These are phyloP conservation scores for Phytophthora meadii DNA, from an alignment of 352 stramenopile genomes.

Conservation along the genomic window DNA sequence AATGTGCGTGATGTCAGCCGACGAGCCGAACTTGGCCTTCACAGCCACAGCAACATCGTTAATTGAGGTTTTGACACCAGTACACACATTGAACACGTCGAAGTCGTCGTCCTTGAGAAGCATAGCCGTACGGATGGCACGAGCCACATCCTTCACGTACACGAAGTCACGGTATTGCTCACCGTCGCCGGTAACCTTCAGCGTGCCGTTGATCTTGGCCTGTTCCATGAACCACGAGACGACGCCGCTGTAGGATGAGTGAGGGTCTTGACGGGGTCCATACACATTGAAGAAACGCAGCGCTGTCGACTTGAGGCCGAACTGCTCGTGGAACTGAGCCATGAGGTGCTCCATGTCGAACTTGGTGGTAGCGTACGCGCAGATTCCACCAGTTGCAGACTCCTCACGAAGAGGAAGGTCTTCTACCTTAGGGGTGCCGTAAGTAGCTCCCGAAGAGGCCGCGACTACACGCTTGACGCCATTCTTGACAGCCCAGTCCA, in stretches of 20 bases:
- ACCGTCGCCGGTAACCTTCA: slow-evolving; percentile 77
- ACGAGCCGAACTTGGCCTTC: slow-evolving; percentile 69
- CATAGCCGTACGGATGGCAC: slow-evolving; percentile 82
- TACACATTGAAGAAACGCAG: slow-evolving; percentile 89
- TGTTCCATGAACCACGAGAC: slow-evolving; percentile 88
- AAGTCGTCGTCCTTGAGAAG: slow-evolving; percentile 66
- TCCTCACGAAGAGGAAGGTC: slow-evolving; percentile 73
- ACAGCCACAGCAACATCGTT: slow-evolving; percentile 66
- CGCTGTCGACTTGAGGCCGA: slow-evolving; percentile 71
- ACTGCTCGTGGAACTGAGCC: slow-evolving; percentile 67
- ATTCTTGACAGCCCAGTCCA: slow-evolving; percentile 78
- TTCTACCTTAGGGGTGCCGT: slow-evolving; percentile 66
- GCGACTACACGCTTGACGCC: slow-evolving; percentile 80
- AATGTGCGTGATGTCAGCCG: slow-evolving; percentile 68
- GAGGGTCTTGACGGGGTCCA: slow-evolving; percentile 77
- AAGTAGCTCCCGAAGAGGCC: slow-evolving; percentile 75
- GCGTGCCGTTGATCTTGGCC: slow-evolving; percentile 77
- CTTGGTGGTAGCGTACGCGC: slow-evolving; percentile 81
- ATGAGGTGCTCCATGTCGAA: slow-evolving; percentile 86
- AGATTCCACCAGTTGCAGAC: slow-evolving; percentile 75
- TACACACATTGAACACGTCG: slow-evolving; percentile 87
- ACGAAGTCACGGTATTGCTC: slow-evolving; percentile 88
- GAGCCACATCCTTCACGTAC: slow-evolving; percentile 83
- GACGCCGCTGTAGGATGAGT: slow-evolving; percentile 83
- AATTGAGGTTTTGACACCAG: slow-evolving; percentile 76